Base-by-base conservation (phyloP, 2,329 filamentous ascomycete species). In the Pseudohalonectria lignicola region DNA sequence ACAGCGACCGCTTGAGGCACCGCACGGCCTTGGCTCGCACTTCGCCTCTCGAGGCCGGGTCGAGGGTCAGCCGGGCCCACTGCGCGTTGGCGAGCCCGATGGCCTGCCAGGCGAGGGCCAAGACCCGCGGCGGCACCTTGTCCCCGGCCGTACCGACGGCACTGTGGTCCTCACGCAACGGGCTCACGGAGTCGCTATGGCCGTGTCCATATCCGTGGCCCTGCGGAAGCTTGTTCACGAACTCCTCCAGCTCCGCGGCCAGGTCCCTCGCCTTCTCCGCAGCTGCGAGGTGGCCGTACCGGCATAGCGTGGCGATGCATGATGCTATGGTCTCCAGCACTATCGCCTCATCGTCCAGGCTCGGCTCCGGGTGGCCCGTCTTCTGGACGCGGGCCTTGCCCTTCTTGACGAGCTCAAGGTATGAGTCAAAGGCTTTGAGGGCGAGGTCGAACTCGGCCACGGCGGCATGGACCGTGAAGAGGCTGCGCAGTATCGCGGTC, bases 391-490 rank as follows among this genome's bases (percentile, higher is more conserved):
- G 75, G 16, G 86, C 84, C 60, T 90, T 94, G 40, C 82, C 86
- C 53, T 83, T 83, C 44, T 80, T 82, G 39, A 94, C 76, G 45
- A 98, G 84, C 39, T 93, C 85, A 28, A 94, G 67, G 56, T 96
- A 98, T 1, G 88, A 88, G 55, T 94, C 83, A 45, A 95, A 85
- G 1, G 92, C 85, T 53, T 87, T 87, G 56, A 94, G 79, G 1
- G 88, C 88, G 35, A 96, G 66, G 40, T 94, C 86, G 47, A 95
- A 96, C 49, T 98, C 90, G 8, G 87, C 86, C 15, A 95, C 68
- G 3, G 86, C 76, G 15, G 90, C 69, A 56, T 98, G 92, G 2
- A 94, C 82, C 10, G 78, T 81, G 54, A 96, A 96, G 1, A 98
- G 69, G 50, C 88, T 76, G 41, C 90, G 74, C 21, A 98, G 64